Evolutionary conservation across 345 rosid genomes (phyloP).

Genomic region (Melaleuca alternifolia): DNA sequence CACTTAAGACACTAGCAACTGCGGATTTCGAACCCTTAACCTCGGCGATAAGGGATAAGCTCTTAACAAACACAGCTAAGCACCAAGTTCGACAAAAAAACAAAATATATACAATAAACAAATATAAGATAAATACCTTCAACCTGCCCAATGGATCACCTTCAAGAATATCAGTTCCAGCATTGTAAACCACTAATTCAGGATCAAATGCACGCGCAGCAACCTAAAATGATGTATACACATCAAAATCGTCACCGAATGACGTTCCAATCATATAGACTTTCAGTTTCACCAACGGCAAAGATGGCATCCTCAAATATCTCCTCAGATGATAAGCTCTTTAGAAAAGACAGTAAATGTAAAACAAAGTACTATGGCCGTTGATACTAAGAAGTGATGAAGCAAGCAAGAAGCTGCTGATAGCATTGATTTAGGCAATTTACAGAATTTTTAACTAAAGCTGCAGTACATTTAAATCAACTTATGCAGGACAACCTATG

Average conservation of each 20-base stretch:
- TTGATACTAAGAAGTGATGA: background rate
- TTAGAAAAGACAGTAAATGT: background rate
- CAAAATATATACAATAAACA: background rate
- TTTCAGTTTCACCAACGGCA: background rate
- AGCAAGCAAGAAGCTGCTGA: too few relatives aligned
- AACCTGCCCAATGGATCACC: conserved; percentile 90
- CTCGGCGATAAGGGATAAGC: too few relatives aligned
- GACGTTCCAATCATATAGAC: background rate
- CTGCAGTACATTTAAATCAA: background rate
- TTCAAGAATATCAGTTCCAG: conserved; percentile 93
- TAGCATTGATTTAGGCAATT: background rate
- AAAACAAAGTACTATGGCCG: background rate
- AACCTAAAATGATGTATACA: conserved; percentile 30
- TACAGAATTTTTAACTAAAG: background rate
- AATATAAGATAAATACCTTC: conserved; percentile 38
- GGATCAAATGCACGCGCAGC: conserved; percentile 57
- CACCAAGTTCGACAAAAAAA: background rate
- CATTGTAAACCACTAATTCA: conserved; percentile 78
- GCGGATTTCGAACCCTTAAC: too few relatives aligned
- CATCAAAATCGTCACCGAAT: background rate
- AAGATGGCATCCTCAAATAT: background rate
- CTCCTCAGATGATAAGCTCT: background rate
- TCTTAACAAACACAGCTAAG: too few relatives aligned
- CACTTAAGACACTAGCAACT: too few relatives aligned
- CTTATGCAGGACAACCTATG: background rate